Base-by-base conservation (phyloP, 257 asterid genomes). In the Solanum chmielewskii region DNA sequence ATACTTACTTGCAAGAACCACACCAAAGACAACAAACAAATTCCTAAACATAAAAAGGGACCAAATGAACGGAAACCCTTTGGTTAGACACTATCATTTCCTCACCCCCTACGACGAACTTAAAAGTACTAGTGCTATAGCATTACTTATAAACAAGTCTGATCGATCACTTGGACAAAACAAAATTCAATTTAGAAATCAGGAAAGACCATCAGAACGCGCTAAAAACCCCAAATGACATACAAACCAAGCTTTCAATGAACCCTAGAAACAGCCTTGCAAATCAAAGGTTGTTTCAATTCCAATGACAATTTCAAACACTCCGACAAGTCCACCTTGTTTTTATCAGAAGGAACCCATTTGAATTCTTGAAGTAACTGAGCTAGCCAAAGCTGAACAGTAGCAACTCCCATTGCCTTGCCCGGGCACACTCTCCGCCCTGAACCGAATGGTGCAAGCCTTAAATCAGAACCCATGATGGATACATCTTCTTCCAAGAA, bases 401-500 rank as follows among this genome's bases (percentile, higher is more conserved):
- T 93, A 21, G 94, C 93, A 5, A 92, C 87, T 27, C 96, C 98
- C 89, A 94, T 89, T 0, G 92, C 85, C 90, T 93, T 93, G 0
- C 98, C 98, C 1, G 98, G 98, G 89, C 98, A 95, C 4, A 94
- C 96, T 85, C 98, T 81, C 25, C 98, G 84, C 21, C 98, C 98
- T 0, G 98, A 88, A 0, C 98, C 98, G 21, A 95, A 95, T 0
- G 98, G 98, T 0, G 98, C 96, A 45, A 95, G 23, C 85, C 98
- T 87, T 1, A 93, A 91, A 75, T 95, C 98, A 2, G 96, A 89
- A n/a, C 98, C 98, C 94, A 92, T 90, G 23, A 94, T 89, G 21
- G 92, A 37, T 0, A 92, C 89, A 20, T 95, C 98, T 2, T 89
- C 90, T 4, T 90, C 91, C 25, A 94, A 21, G 64, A 94, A 95